Base-by-base conservation (phyloP, 768 basidiomycete species). In the Scleroderma citrinum region DNA sequence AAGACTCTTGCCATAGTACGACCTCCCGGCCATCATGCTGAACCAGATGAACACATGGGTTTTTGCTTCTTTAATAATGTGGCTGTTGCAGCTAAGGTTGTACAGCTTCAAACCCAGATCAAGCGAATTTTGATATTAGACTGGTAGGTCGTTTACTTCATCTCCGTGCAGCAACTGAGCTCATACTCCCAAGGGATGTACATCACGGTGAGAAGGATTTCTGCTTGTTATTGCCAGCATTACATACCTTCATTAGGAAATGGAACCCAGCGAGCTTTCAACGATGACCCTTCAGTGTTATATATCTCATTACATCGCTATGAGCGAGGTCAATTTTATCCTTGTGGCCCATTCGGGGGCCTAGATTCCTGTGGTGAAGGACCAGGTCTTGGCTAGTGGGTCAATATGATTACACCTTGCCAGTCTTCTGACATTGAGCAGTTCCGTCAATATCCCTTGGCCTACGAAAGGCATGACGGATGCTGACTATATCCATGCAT, bases 11-110 rank as follows among this genome's bases (percentile, higher is more conserved):
- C 96, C 2, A 91, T 98, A 53, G 94, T 98, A 31, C 81, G 96
- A 46, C 96, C 96, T 12, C 96, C 96, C 0, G 96, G 96, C 0
- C 96, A 99, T 64, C 96, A 99, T 61, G 94, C 96, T 6, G 96
- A 99, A 63, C 96, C 96, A 5, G 91, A 96, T 55, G 87, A 94
- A 62, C 89, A 92, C 55, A 97, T 98, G 94, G 96, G 96, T 1
- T 99, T 99, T 66, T 98, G 96, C 68, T 96, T 99, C 73, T 96
- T 93, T 72, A 99, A 99, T 67, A 99, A 99, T 62, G 93, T 95
- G 30, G 87, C 96, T 1, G 88, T 99, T 14, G 94, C 94, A 1
- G 80, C 91, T 17, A 81, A 82, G 59, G 87, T 92, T 21, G 82
- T 88, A 17, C 85, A 90, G 62, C 71, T 85, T 53, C 57, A 74